Base-by-base conservation (phyloP, 805 yeast species). In the Yamadazyma ubonensis region DNA sequence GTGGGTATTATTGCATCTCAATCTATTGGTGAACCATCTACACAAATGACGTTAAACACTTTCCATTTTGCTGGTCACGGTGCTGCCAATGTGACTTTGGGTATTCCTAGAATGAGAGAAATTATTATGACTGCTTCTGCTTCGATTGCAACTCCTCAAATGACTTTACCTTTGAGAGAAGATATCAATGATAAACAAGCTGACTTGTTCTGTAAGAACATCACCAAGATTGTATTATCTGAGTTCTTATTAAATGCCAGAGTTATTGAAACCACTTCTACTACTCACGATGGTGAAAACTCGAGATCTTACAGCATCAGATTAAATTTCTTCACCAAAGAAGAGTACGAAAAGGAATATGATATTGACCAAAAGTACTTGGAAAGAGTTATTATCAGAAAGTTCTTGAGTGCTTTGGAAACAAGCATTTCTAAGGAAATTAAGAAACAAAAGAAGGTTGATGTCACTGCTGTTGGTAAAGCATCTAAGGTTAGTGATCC, bases 51-150 rank as follows among this genome's bases (percentile, higher is more conserved):
- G 12, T 78, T 87, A 57, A 87, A 87, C 64, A 87, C 96, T 33
- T 87, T 87, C 87, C 96, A 93, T 73, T 93, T 93, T 59, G 99
- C 99, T 54, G 99, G 99, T 63, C 99, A 95, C 71, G 99, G 99
- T 80, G 99, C 99, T 43, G 99, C 99, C 33, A 93, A 93, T 67
- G 99, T 93, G 49, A 93, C 99, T 0, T 76, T 93, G 56, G 99
- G 99, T 85, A 93, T 93, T 60, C 99, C 99, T 29, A 96, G 99
- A 79, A 82, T 93, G 87, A 85, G 99, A 79, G 99, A 93, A 77
- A 93, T 93, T 65, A 89, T 93, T 61, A 93, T 93, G 99, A 95
- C 99, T 9, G 99, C 99, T 15, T 87, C 96, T 44, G 81, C 96
- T 16, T 69, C 85, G 34, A 93, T 93, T 58, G 87, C 88, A 71